Conservation (phyloP, 2,329 filamentous ascomycete species). For the Microdochium trichocladiopsis region DNA sequence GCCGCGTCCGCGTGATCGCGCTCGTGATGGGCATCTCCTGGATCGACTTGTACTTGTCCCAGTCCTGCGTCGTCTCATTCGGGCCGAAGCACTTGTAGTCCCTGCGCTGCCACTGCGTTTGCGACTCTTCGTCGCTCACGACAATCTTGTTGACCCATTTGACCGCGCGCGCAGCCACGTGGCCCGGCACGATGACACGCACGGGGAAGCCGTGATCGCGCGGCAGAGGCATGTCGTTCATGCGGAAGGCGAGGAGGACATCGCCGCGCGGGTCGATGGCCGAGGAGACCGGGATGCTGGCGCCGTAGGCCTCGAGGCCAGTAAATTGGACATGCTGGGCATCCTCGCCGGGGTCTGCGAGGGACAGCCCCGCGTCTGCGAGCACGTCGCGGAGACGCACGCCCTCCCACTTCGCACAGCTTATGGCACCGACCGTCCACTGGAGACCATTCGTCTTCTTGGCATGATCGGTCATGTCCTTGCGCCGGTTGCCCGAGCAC, state of each 20-base stretch:
- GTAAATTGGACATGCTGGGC: slow-evolving; percentile 34
- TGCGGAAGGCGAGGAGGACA: slow-evolving; percentile 58
- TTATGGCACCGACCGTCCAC: slow-evolving; percentile 39
- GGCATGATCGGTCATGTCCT: slow-evolving; percentile 33
- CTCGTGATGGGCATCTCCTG: slow-evolving; percentile 64
- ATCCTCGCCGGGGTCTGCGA: slow-evolving; percentile 18
- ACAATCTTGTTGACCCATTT: slow-evolving; percentile 63
- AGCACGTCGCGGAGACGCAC: slow-evolving; percentile 36
- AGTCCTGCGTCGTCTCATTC: slow-evolving; percentile 52
- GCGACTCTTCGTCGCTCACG: slow-evolving; percentile 59
- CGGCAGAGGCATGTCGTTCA: slow-evolving; percentile 58
- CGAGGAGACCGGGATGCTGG: slow-evolving; percentile 53
- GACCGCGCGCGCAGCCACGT: slow-evolving; percentile 59
- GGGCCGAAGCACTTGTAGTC: slow-evolving; percentile 67
- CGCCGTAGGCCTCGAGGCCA: slow-evolving; percentile 52
- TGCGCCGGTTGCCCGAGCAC: slow-evolving; percentile 39
- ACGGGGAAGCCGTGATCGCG: slow-evolving; percentile 61
- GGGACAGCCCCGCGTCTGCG: slow-evolving; percentile 27
- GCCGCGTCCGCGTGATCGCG: slow-evolving; percentile 45
- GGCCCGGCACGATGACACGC: slow-evolving; percentile 55
- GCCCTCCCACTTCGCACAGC: slow-evolving; percentile 38
- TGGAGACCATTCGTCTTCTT: slow-evolving; percentile 37
- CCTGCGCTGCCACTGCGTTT: slow-evolving; percentile 57
- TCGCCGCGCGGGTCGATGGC: slow-evolving; percentile 54
- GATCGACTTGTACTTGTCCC: slow-evolving; percentile 56